phyloP scores from a whole-genome alignment of 2,329 filamentous ascomycete genomes.

The Neofusicoccum sp. region DNA sequence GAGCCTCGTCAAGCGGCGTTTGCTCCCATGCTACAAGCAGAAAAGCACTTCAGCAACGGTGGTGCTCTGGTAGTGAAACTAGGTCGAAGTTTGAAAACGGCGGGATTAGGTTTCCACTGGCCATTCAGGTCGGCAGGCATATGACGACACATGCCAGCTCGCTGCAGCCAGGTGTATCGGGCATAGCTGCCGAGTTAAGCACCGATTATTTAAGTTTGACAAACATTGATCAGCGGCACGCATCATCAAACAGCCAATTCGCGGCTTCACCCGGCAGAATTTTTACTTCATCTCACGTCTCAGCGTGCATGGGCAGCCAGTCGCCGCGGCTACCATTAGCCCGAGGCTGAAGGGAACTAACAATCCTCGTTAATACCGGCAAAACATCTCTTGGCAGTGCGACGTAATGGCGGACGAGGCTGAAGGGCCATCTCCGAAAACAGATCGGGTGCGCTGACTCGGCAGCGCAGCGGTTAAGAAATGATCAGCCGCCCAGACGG shows the following conservation, averaged over 20 bases:
- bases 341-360: no score
- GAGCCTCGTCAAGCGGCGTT: neutral
- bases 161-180: neutral
- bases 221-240: neutral
- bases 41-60: neutral
- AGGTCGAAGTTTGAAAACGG: constrained; percentile 6
- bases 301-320: neutral
- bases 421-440: constrained; percentile 9
- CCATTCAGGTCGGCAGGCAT: neutral
- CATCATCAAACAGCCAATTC: neutral
- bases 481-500: constrained; percentile 1
- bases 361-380: neutral
- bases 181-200: neutral
- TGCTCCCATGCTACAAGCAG: neutral
- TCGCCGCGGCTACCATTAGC: no score
- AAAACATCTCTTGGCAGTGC: neutral
- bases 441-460: constrained; percentile 12
- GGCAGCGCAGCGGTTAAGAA: neutral
- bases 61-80: constrained; percentile 2
- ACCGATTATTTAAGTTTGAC: neutral
- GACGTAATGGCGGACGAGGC: neutral
- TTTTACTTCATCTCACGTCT: constrained; percentile 14
- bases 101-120: constrained; percentile 11
- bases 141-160: neutral
- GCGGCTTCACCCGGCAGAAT: neutral